phyloP scores from a whole-genome alignment of 768 basidiomycete species.

The Amyloporia xantha region DNA sequence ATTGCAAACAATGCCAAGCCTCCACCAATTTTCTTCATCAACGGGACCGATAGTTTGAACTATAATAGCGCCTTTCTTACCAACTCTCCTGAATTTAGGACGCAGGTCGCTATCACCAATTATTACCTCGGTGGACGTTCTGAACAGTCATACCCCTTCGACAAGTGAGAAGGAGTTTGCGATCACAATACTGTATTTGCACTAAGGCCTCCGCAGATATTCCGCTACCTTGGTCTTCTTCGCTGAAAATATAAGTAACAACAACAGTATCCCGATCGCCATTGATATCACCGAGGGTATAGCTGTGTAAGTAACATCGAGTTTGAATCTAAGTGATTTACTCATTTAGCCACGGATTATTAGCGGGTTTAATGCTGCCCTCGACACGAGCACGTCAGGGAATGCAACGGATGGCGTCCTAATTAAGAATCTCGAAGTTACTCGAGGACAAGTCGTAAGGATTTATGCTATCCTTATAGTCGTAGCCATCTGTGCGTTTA shows the following conservation, averaged over 20 bases:
- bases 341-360: too few species aligned
- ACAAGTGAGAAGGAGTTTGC: constrained; percentile 8
- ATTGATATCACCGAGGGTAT: constrained; percentile 9
- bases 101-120: constrained; percentile 9
- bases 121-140: constrained; percentile 8
- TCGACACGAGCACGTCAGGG: constrained; percentile 1
- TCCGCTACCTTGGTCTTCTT: constrained; percentile 8
- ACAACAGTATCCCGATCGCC: constrained; percentile 8
- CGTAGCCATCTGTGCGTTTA: constrained; percentile 9
- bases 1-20: neutral
- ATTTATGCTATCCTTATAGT: constrained; percentile 11
- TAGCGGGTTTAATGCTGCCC: constrained; percentile 12
- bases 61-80: constrained; percentile 2
- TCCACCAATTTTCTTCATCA: constrained; percentile 9
- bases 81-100: constrained; percentile 10
- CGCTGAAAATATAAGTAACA: constrained; percentile 5
- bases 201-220: constrained; percentile 1
- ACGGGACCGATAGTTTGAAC: constrained; percentile 4
- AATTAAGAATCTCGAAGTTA: constrained; percentile 12
- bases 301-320: constrained; percentile 13
- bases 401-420: neutral
- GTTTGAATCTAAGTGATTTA: too few species aligned
- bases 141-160: constrained; percentile 12
- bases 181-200: too few species aligned
- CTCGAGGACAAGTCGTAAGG: constrained; percentile 9